phyloP scores from a whole-genome alignment of 1,284 basidiomycete genomes.

The Limonomyces culmigenus region DNA sequence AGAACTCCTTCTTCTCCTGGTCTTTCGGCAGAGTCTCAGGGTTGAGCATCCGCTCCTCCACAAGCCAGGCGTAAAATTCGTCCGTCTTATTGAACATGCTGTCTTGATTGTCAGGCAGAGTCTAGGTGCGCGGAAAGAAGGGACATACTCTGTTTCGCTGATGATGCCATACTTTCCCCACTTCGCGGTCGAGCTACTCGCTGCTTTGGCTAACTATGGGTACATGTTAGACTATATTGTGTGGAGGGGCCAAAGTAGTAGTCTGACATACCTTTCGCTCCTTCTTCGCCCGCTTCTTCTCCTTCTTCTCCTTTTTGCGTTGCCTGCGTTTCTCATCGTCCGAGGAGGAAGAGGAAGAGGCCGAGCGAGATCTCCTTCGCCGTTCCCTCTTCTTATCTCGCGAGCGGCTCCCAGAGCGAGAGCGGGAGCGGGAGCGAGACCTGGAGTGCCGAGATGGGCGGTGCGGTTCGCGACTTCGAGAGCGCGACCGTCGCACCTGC shows the following conservation, averaged over 20 bases:
- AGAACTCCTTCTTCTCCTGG: conserved; percentile 48
- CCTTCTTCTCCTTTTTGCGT: conserved; percentile 39
- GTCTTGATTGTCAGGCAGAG: not conserved
- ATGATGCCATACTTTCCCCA: conserved; percentile 87
- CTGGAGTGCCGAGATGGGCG: no score
- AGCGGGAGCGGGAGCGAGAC: no score
- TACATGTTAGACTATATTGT: conserved; percentile 2
- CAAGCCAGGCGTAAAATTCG: conserved; percentile 80
- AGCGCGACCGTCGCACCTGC: no score
- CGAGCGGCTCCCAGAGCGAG: no score
- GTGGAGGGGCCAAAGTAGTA: not conserved
- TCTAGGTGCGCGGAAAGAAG: conserved; percentile 1
- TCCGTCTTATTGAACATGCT: conserved; percentile 67
- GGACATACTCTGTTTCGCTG: conserved; percentile 66
- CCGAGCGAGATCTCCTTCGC: no score
- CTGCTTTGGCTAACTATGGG: conserved; percentile 38
- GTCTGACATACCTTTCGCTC: conserved; percentile 34
- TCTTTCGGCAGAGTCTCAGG: conserved; percentile 75
- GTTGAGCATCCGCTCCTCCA: conserved; percentile 79
- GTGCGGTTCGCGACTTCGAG: no score
- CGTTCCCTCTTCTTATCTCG: no score
- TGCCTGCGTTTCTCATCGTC: no score
- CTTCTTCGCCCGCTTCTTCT: conserved; percentile 48
- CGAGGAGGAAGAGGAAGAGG: no score
- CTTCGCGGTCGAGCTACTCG: conserved; percentile 40